Conservation (phyloP, 2,329 filamentous ascomycete species). For the Talaromyces sp. region DNA sequence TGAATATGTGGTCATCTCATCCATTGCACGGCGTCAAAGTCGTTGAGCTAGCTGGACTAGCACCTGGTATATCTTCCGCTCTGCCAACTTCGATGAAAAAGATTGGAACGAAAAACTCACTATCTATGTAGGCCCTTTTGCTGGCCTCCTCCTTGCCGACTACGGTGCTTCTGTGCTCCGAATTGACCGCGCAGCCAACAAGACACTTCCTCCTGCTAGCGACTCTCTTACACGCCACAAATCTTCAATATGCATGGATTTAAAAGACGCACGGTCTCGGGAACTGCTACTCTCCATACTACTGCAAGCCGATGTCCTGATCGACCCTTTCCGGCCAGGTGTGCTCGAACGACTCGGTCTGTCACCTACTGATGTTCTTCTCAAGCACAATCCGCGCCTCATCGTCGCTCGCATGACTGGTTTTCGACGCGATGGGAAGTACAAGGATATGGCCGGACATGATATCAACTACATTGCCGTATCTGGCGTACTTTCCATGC, state of each 20-base stretch:
- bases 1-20: conserved; percentile 21
- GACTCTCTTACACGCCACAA: conserved; percentile 82
- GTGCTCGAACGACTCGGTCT: conserved; percentile 83
- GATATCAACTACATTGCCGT: conserved; percentile 97
- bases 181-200: conserved; percentile 62
- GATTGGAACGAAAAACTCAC: conserved; percentile 5
- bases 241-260: conserved; percentile 71
- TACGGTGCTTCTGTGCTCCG: conserved; percentile 85
- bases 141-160: conserved; percentile 83
- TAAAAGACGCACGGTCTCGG: conserved; percentile 65
- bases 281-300: conserved; percentile 65
- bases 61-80: conserved; percentile 51
- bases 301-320: conserved; percentile 67
- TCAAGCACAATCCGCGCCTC: conserved; percentile 66
- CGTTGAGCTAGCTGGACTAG: conserved; percentile 64
- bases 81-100: neutral
- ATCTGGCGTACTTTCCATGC: conserved; percentile 70
- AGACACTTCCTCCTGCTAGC: conserved; percentile 40
- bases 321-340: conserved; percentile 90
- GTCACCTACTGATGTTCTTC: conserved; percentile 63
- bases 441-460: conserved; percentile 84
- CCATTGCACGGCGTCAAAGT: conserved; percentile 59
- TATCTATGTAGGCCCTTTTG: conserved; percentile 66
- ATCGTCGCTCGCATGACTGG: conserved; percentile 86
- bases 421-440: conserved; percentile 81